A percentile compares a stretch with the other conserved stretches of the same genome.
Conservation (phyloP, 176 grass and related monocot species). For the Eremochloa ophiuroides region DNA sequence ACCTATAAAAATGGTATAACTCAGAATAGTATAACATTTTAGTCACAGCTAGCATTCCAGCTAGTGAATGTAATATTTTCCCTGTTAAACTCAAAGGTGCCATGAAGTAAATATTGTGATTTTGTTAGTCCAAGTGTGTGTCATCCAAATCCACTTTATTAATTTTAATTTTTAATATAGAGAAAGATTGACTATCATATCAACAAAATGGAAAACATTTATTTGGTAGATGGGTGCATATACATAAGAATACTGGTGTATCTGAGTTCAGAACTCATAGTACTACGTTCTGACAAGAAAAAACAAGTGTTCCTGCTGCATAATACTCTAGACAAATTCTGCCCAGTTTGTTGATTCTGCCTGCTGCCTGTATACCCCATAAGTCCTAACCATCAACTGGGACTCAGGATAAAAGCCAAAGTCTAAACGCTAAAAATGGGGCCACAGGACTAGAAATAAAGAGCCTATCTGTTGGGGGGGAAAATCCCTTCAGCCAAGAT, state of each 20-base stretch:
- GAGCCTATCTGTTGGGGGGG: background rate
- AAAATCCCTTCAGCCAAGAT: constrained; percentile 12
- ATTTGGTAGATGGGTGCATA: background rate
- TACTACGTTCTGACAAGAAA: background rate
- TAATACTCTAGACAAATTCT: background rate
- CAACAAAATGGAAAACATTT: background rate
- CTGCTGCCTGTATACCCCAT: background rate
- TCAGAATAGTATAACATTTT: background rate
- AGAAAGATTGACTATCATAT: background rate
- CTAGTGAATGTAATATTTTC: background rate
- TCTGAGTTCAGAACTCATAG: background rate
- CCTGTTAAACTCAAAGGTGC: background rate
- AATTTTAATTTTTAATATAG: background rate
- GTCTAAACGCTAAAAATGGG: background rate
- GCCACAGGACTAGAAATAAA: constrained; percentile 4
- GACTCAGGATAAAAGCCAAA: background rate
- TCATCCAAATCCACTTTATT: background rate
- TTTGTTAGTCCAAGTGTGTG: background rate
- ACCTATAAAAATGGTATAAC: background rate
- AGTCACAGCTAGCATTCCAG: background rate
- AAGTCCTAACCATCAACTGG: background rate
- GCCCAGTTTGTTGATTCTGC: background rate
- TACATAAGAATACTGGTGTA: background rate
- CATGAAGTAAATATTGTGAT: background rate
- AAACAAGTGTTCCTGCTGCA: background rate